These are phyloP conservation scores for Leccinum uliginosum DNA, from an alignment of 768 basidiomycete genomes.

Conservation along the genomic window DNA sequence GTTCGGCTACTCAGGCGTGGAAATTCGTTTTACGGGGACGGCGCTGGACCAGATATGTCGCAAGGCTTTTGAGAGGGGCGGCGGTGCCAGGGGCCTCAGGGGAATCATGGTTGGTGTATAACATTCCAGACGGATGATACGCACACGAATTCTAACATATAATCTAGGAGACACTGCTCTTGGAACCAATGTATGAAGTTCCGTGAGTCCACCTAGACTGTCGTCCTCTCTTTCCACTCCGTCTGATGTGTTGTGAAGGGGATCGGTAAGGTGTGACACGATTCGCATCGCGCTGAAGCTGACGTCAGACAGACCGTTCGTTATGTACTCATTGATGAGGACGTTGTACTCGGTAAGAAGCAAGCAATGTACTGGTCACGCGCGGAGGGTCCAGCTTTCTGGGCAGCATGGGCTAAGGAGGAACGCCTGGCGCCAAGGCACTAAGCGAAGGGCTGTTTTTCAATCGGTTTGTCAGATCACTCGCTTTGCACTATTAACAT, in stretches of 20 bases:
- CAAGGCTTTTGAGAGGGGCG: constrained; percentile 75
- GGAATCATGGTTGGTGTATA: constrained; percentile 69
- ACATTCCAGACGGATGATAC: neutral
- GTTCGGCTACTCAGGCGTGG: constrained; percentile 79
- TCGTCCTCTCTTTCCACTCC: neutral
- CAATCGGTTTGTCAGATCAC: neutral
- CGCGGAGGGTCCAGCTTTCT: constrained; percentile 63
- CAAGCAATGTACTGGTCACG: constrained; percentile 73
- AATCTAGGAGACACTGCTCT: constrained; percentile 65
- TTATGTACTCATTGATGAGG: constrained; percentile 77
- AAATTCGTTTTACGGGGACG: constrained; percentile 79
- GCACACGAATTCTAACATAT: neutral
- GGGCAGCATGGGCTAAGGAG: constrained; percentile 73
- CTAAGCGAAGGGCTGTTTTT: constrained; percentile 2
- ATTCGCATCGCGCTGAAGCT: constrained; percentile 3
- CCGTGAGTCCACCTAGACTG: constrained; percentile 55
- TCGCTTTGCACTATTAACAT: neutral
- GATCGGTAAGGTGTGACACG: constrained; percentile 49
- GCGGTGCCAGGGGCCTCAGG: constrained; percentile 85
- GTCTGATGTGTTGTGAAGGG: constrained; percentile 35
- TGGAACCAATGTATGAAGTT: constrained; percentile 92
- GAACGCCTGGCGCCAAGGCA: constrained; percentile 36
- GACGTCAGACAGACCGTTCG: constrained; percentile 53
- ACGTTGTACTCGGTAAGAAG: constrained; percentile 59
- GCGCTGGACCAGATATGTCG: constrained; percentile 80